Evolutionary conservation across 805 yeast genomes (phyloP), one percentile per base, ranked within the genome.

Genomic region (Saturnispora galanensis): DNA sequence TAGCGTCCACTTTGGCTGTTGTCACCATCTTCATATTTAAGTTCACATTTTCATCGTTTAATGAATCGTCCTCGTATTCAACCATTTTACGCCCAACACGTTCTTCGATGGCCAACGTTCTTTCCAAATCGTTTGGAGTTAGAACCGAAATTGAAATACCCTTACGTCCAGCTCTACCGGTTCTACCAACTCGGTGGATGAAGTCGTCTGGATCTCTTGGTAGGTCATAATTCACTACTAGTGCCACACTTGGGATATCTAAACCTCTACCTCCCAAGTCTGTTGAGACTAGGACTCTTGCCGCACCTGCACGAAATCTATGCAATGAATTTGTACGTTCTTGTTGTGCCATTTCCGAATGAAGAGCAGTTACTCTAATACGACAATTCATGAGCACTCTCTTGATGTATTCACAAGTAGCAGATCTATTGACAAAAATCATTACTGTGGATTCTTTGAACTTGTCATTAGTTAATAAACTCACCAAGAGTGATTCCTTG

Each of bases 141-240:
- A 93, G 83, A 47, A 93, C 72, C 11, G 93, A 77, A 1, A 93
- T 68, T 6, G 95, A 75, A 50, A 79, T 86, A 66, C 98, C 98
- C 41, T 68, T 66, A 54, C 95, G 73, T 2, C 97, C 97, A 2
- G 97, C 97, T 74, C 98, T 84, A 9, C 97, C 98, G 31, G 96
- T 88, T 69, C 97, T 81, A 46, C 97, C 97, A 31, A 89, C 96
- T 64, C 95, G 70, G 61, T 84, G 94, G 52, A 84, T 80, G 56
- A 81, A 84, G 10, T 88, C 85, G 60, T 84, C 85, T 5, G 90
- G 84, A 58, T 84, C 93, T 17, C 86, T 80, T 26, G 94, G 93
- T 43, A 84, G 77, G 59, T 84, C 93, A 54, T 79, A 84, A 59
- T 84, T 84, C 38, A 84, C 68, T 33, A 84, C 93, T 47, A 82